Evolutionary conservation across 2,329 filamentous ascomycete species (phyloP).

Genomic region (Teratosphaeria viscida): DNA sequence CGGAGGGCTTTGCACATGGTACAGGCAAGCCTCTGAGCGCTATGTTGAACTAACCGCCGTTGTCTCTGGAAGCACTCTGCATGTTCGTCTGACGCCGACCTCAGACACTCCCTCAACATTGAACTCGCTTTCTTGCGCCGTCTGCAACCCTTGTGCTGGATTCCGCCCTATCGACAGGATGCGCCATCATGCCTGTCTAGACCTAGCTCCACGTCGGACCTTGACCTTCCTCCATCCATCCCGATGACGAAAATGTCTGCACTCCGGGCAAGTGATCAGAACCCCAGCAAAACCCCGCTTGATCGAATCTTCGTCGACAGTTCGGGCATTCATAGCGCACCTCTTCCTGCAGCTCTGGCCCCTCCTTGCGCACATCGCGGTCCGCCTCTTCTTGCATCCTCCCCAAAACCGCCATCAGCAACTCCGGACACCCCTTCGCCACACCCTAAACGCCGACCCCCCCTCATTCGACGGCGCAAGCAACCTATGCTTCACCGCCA

Average conservation of each 20-base stretch:
- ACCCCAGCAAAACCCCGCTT: no score
- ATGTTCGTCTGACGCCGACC: no score
- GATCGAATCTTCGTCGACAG: not conserved
- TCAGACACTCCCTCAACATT: no score
- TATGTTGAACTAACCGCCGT: no score
- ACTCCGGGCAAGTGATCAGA: not conserved
- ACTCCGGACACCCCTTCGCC: not conserved
- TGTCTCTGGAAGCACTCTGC: no score
- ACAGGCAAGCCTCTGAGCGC: no score
- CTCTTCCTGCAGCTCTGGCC: not conserved
- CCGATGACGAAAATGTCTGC: not conserved
- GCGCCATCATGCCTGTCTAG: not conserved
- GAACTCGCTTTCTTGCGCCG: not conserved
- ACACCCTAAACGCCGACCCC: not conserved
- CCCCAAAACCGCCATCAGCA: not conserved
- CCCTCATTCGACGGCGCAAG: not conserved
- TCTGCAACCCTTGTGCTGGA: not conserved
- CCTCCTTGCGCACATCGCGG: not conserved
- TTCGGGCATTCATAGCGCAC: not conserved
- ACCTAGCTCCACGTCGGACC: not conserved
- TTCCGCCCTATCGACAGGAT: not conserved
- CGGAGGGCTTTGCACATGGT: no score
- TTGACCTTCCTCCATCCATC: not conserved
- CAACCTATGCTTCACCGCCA: not conserved
- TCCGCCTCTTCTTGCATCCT: not conserved